These are phyloP conservation scores for Ambrosia trifida DNA, from an alignment of 129 eudicot species.

Conservation along the genomic window DNA sequence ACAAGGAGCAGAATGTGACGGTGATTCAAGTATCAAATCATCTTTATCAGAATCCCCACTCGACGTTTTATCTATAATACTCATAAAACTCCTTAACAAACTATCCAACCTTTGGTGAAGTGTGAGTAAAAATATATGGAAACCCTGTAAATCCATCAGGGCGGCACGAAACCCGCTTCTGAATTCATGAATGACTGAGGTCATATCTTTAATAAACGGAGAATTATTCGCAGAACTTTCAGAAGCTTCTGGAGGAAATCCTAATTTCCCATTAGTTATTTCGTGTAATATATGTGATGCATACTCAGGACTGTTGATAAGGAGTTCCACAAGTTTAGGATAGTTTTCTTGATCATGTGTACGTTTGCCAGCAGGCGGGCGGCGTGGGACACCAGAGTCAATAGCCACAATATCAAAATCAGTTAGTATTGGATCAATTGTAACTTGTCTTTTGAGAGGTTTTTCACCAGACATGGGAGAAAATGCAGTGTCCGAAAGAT, in stretches of 20 bases:
- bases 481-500: conserved; percentile 56
- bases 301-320: conserved; percentile 80
- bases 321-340: conserved; percentile 90
- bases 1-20: conserved; percentile 44
- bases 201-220: conserved; percentile 45
- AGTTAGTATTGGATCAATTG: conserved; percentile 42
- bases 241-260: conserved; percentile 48
- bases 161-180: conserved; percentile 90
- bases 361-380: conserved; percentile 96
- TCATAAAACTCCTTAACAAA: conserved; percentile 59
- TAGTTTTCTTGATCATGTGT: conserved; percentile 79
- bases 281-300: conserved; percentile 73
- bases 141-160: conserved; percentile 86
- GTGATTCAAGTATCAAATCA: conserved; percentile 64
- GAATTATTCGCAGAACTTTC: conserved; percentile 39
- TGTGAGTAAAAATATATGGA: conserved; percentile 87
- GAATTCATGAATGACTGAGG: conserved; percentile 63
- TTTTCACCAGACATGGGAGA: conserved; percentile 60
- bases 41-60: conserved; percentile 65
- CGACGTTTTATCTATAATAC: conserved; percentile 50
- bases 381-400: conserved; percentile 96
- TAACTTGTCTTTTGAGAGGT: conserved; percentile 49
- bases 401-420: conserved; percentile 78
- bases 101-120: conserved; percentile 86
- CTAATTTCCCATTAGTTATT: conserved; percentile 75